Evolutionary conservation across 768 basidiomycete species (phyloP).

Genomic region (Mycena floridula): DNA sequence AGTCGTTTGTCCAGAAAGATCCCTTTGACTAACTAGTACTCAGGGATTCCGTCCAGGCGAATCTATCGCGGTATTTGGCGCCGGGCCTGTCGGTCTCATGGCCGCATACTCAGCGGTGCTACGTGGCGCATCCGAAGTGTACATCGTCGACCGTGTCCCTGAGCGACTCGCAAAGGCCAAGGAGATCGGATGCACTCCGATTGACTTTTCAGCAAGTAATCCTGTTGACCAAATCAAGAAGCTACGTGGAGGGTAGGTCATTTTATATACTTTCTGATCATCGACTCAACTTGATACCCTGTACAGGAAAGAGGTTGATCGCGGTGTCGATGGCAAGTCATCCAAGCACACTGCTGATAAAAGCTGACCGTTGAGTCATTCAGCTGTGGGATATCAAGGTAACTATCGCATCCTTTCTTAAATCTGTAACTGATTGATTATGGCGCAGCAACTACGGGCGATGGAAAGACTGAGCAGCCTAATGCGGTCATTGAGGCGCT

Average conservation of each 20-base stretch:
- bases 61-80: conserved; percentile 47
- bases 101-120: conserved; percentile 49
- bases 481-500: conserved; percentile 46
- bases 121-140: conserved; percentile 46
- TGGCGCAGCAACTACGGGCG: conserved; percentile 43
- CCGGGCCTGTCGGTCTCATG: conserved; percentile 51
- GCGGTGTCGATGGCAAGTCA: conserved; percentile 39
- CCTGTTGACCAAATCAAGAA: conserved; percentile 42
- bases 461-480: conserved; percentile 52
- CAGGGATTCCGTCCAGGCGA: conserved; percentile 48
- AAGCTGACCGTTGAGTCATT: conserved; percentile 1
- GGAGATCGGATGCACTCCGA: conserved; percentile 44
- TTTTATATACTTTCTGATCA: background rate
- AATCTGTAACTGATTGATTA: no score
- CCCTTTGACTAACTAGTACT: background rate
- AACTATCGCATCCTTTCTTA: no score
- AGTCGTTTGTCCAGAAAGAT: conserved; percentile 3
- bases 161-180: conserved; percentile 47
- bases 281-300: background rate
- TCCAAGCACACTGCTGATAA: no score
- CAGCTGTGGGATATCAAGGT: conserved; percentile 51
- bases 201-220: conserved; percentile 43
- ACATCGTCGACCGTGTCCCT: conserved; percentile 50
- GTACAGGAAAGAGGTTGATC: conserved; percentile 39
- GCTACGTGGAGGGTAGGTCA: conserved; percentile 34